phyloP scores from a whole-genome alignment of 495 filamentous ascomycete species.

The Lophiotrema nucula region DNA sequence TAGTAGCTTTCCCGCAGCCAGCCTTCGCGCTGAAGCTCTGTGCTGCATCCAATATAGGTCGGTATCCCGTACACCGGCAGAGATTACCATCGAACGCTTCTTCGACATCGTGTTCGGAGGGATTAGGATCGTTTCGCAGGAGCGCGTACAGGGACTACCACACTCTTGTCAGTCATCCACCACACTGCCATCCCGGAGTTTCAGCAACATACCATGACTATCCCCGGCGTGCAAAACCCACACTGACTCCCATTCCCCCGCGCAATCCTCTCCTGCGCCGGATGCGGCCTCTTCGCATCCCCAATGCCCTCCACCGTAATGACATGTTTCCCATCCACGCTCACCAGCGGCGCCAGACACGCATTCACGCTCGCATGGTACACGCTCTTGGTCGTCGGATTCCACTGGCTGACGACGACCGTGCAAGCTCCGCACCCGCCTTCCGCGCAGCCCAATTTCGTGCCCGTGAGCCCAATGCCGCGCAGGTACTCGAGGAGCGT shows the following conservation, averaged over 20 bases:
- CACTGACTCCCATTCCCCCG: conserved; percentile 65
- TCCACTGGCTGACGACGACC: conserved; percentile 89
- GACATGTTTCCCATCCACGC: conserved; percentile 96
- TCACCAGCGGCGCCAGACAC: conserved; percentile 86
- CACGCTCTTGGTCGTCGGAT: conserved; percentile 83
- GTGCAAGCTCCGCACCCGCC: conserved; percentile 97
- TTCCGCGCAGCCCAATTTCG: conserved; percentile 75
- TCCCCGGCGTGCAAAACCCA: conserved; percentile 93
- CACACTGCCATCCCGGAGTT: background rate
- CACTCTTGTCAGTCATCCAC: background rate
- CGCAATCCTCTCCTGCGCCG: conserved; percentile 87
- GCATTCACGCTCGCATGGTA: conserved; percentile 94
- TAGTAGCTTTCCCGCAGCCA: conserved; percentile 56
- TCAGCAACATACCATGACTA: conserved; percentile 79
- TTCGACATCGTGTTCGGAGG: conserved; percentile 73
- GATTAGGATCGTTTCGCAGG: conserved; percentile 67
- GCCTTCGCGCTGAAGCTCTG: conserved; percentile 62
- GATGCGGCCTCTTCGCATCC: conserved; percentile 81
- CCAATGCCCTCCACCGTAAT: conserved; percentile 99
- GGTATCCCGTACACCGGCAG: conserved; percentile 93
- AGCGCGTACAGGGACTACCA: conserved; percentile 73
- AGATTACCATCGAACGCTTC: conserved; percentile 94
- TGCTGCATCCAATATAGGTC: conserved; percentile 91
- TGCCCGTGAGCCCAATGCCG: conserved; percentile 78
- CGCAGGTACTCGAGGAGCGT: conserved; percentile 90